phyloP scores from a whole-genome alignment of 805 yeast genomes.

The Tetrapisispora arboricola region DNA sequence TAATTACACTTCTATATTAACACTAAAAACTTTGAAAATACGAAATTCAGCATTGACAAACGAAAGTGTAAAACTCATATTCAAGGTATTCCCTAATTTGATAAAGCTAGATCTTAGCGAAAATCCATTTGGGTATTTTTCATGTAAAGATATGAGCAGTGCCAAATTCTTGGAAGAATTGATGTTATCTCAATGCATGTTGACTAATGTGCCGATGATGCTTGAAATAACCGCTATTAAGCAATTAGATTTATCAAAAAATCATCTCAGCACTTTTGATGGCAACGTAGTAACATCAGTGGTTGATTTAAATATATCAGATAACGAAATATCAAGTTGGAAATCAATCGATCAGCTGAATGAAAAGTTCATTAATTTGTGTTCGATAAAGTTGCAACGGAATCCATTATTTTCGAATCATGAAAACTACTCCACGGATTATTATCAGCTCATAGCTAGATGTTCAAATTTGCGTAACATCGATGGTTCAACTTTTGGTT shows the following conservation, averaged over 20 bases:
- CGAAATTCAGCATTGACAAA: conserved; percentile 12
- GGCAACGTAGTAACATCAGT: background rate
- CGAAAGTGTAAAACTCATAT: conserved; percentile 6
- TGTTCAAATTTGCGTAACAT: conserved; percentile 32
- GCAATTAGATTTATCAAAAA: background rate
- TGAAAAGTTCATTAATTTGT: conserved; percentile 33
- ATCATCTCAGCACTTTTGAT: background rate
- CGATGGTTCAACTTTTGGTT: conserved; percentile 47
- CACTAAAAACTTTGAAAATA: conserved; percentile 15
- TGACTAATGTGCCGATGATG: conserved; percentile 10
- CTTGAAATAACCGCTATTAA: background rate
- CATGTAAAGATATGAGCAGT: background rate
- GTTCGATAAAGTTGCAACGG: conserved; percentile 37
- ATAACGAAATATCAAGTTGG: conserved; percentile 42
- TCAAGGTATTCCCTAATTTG: conserved; percentile 31
- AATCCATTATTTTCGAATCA: conserved; percentile 37
- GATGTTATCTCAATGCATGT: conserved; percentile 8
- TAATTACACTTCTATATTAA: background rate
- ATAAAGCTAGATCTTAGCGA: conserved; percentile 5
- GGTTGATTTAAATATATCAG: conserved; percentile 1
- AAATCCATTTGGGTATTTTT: background rate
- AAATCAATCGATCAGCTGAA: conserved; percentile 36
- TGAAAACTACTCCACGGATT: conserved; percentile 13
- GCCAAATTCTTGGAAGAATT: conserved; percentile 5
- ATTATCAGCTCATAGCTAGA: conserved; percentile 37